A percentile compares a stretch with the other conserved stretches of the same genome.
Conservation (phyloP, 768 basidiomycete genomes). For the Calvatia gigantea region DNA sequence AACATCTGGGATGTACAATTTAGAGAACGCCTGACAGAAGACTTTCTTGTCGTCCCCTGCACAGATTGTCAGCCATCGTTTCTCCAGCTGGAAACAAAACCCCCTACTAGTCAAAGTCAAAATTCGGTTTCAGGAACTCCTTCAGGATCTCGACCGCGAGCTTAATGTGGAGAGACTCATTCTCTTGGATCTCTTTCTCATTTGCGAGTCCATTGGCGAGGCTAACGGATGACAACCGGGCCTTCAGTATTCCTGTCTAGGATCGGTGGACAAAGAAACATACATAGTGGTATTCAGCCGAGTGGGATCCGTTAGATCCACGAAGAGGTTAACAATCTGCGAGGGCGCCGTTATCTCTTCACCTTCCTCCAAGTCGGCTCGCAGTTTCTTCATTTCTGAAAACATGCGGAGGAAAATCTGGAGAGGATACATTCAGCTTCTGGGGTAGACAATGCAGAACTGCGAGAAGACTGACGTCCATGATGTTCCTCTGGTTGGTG, state of each 20-base stretch:
- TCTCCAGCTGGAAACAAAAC: not conserved
- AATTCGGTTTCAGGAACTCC: conserved; percentile 18
- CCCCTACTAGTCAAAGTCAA: conserved; percentile 23
- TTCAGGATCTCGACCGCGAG: conserved; percentile 54
- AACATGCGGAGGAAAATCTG: conserved; percentile 77
- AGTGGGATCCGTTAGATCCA: conserved; percentile 84
- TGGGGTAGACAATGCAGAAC: not conserved
- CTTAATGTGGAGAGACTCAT: conserved; percentile 44
- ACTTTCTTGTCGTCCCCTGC: conserved; percentile 67
- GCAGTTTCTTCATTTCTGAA: conserved; percentile 51
- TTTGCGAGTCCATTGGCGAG: conserved; percentile 9
- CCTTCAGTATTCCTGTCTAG: not conserved
- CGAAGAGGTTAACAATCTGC: conserved; percentile 72
- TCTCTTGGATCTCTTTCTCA: conserved; percentile 14
- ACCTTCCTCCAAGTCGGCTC: conserved; percentile 65
- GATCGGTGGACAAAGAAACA: conserved; percentile 24
- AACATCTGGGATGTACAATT: conserved; percentile 65
- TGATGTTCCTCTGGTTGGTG: conserved; percentile 69
- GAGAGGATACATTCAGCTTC: not conserved
- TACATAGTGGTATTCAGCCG: conserved; percentile 39
- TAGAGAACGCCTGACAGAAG: conserved; percentile 59
- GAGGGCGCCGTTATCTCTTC: conserved; percentile 69
- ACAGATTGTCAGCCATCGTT: not conserved
- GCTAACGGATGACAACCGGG: not conserved
- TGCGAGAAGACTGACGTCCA: conserved; percentile 29